A percentile compares a stretch with the other conserved stretches of the same genome.
These are phyloP conservation scores for Furcasterigmium sp. DNA, from an alignment of 2,329 filamentous ascomycete species.

Conservation along the genomic window DNA sequence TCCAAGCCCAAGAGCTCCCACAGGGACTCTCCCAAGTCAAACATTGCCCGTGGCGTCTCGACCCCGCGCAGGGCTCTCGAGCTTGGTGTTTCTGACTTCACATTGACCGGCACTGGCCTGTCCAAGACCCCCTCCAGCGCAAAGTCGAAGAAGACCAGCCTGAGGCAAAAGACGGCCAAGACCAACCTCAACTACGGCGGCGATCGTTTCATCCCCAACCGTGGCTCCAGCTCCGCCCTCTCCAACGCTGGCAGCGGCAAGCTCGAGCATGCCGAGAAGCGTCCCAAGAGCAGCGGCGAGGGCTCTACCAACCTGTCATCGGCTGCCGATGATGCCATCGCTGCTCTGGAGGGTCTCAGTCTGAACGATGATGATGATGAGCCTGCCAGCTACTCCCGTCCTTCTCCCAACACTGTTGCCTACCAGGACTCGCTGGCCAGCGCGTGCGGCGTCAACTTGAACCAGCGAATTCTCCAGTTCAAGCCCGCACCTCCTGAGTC, in stretches of 20 bases:
- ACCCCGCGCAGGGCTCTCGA: conserved; percentile 82
- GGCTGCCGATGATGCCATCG: conserved; percentile 73
- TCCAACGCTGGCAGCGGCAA: conserved; percentile 77
- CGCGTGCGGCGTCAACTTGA: conserved; percentile 87
- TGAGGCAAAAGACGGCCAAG: conserved; percentile 57
- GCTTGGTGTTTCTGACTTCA: conserved; percentile 88
- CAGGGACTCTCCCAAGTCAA: conserved; percentile 91
- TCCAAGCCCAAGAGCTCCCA: conserved; percentile 63
- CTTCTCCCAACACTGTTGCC: conserved; percentile 80
- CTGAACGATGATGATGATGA: conserved; percentile 72
- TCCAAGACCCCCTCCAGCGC: conserved; percentile 53
- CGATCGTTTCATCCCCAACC: conserved; percentile 95
- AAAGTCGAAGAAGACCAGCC: conserved; percentile 50
- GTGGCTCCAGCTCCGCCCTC: conserved; percentile 82
- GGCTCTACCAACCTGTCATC: conserved; percentile 72
- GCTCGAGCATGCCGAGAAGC: conserved; percentile 65
- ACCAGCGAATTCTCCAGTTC: conserved; percentile 94
- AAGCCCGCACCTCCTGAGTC: conserved; percentile 98
- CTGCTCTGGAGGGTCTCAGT: conserved; percentile 74
- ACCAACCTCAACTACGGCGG: conserved; percentile 75
- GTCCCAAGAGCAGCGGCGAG: conserved; percentile 66
- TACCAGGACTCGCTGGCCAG: conserved; percentile 89
- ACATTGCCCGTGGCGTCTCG: conserved; percentile 71
- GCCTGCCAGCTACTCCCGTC: conserved; percentile 63
- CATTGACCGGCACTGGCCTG: conserved; percentile 75